Conservation (phyloP, 169 alveolate species). For the Plasmodium relictum region DNA sequence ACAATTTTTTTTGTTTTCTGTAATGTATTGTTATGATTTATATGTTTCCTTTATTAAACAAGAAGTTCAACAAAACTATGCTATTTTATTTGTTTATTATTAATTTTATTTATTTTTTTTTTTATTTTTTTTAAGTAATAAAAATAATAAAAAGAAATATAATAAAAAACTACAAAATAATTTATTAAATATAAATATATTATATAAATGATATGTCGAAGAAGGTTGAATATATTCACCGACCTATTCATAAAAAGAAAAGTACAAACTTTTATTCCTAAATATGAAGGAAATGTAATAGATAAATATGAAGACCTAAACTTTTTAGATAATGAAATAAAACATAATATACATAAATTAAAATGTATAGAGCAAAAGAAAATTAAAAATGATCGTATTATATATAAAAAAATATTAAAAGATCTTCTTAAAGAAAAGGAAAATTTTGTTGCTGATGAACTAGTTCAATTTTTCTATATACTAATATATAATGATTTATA, state of each 20-base stretch:
- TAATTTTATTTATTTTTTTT: too few species aligned
- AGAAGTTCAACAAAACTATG: too few species aligned
- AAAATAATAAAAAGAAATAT: not conserved
- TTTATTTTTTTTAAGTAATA: not conserved
- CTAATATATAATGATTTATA: constrained; percentile 71
- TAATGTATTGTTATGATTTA: too few species aligned
- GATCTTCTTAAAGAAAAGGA: constrained; percentile 59
- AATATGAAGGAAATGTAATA: constrained; percentile 6
- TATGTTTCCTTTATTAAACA: too few species aligned
- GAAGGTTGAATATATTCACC: not conserved
- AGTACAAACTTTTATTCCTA: constrained; percentile 24
- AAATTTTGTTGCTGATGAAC: constrained; percentile 54
- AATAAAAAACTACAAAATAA: not conserved
- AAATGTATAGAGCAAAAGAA: constrained; percentile 76
- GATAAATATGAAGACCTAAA: constrained; percentile 25
- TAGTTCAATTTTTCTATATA: constrained; percentile 58
- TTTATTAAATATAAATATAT: not conserved
- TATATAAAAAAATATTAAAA: constrained; percentile 70
- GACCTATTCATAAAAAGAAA: constrained; percentile 10
- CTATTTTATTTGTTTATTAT: too few species aligned
- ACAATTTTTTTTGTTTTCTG: too few species aligned
- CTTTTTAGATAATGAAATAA: constrained; percentile 54
- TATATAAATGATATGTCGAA: constrained; percentile 48
- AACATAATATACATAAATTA: constrained; percentile 61
- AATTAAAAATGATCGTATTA: constrained; percentile 72